Evolutionary conservation across 306 rosid species (phyloP).

Genomic region (Cucumis melo): DNA sequence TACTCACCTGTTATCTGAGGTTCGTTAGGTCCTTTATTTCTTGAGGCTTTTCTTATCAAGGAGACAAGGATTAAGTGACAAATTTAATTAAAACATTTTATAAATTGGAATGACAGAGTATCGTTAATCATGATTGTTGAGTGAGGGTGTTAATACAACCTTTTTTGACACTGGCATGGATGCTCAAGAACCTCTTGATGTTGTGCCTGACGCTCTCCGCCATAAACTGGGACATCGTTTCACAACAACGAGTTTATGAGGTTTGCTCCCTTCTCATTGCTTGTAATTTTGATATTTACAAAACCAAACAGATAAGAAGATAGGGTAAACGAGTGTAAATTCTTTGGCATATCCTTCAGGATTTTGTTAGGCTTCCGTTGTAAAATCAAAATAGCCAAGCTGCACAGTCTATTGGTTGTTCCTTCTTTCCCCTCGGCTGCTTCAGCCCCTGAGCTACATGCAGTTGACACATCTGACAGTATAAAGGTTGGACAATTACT

Average conservation of each 20-base stretch:
- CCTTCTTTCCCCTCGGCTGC: slow-evolving; percentile 59
- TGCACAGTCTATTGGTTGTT: slow-evolving; percentile 49
- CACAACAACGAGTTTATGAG: slow-evolving; percentile 96
- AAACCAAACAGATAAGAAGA: neutral
- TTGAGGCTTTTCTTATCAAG: neutral
- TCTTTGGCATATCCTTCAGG: slow-evolving; percentile 29
- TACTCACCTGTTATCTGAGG: slow-evolving; percentile 72
- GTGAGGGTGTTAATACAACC: slow-evolving; percentile 46
- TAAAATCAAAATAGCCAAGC: slow-evolving; percentile 74
- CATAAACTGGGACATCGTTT: slow-evolving; percentile 87
- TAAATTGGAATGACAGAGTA: too few relatives aligned
- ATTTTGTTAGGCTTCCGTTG: slow-evolving; percentile 97
- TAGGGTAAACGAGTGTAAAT: neutral
- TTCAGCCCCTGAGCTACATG: slow-evolving; percentile 56
- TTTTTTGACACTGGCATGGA: slow-evolving; percentile 73
- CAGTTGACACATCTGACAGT: slow-evolving; percentile 47
- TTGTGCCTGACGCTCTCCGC: slow-evolving; percentile 87
- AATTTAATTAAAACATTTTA: neutral
- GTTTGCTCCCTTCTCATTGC: slow-evolving; percentile 21
- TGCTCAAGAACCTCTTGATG: slow-evolving; percentile 74
- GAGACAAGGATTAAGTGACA: neutral
- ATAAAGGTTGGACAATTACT: slow-evolving; percentile 29
- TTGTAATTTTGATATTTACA: neutral
- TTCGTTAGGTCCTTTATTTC: slow-evolving; percentile 27
- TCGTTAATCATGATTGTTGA: too few relatives aligned